phyloP scores from a whole-genome alignment of 768 basidiomycete species.

The Rhodotorula paludigena region DNA sequence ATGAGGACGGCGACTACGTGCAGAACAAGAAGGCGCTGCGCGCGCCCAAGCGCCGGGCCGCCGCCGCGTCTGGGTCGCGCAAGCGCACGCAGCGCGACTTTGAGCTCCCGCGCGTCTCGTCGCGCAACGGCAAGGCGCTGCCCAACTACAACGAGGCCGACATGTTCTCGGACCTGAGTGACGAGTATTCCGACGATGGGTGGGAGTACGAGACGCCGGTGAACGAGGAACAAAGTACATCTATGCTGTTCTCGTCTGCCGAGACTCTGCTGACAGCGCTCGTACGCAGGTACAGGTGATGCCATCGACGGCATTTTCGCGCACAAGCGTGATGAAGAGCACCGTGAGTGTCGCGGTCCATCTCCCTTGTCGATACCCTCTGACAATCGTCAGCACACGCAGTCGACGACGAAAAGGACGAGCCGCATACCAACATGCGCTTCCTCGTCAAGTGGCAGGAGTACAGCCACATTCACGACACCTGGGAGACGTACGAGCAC shows the following conservation, averaged over 20 bases:
- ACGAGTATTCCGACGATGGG: constrained; percentile 36
- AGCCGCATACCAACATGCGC: constrained; percentile 46
- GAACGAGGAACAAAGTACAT: constrained; percentile 30
- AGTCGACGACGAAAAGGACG: constrained; percentile 28
- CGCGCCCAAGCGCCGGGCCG: constrained; percentile 46
- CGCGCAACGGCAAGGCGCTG: constrained; percentile 33
- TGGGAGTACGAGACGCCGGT: constrained; percentile 4
- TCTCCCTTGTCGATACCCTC: constrained; percentile 45
- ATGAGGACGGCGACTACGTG: constrained; percentile 41
- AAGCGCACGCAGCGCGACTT: constrained; percentile 23
- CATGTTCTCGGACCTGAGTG: constrained; percentile 39
- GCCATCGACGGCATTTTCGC: constrained; percentile 88
- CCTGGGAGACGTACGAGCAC: constrained; percentile 96
- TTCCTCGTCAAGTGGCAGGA: constrained; percentile 99
- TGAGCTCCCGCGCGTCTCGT: constrained; percentile 34
- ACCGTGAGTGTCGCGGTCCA: constrained; percentile 49
- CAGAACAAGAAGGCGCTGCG: constrained; percentile 37
- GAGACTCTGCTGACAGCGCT: no score
- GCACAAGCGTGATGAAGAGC: constrained; percentile 78
- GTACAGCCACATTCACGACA: constrained; percentile 96
- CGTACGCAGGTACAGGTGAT: constrained; percentile 45
- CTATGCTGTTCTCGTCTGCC: no score
- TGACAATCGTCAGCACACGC: background rate
- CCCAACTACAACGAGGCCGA: constrained; percentile 44
- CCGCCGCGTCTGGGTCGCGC: no score